Evolutionary conservation across 306 rosid genomes (phyloP).

Genomic region (cucumber (Cucumis sativus)): Cucumber_9930_V3 NC_026658.2:24375501-24376000

Average conservation of each 20-base stretch:
- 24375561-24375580: background rate
- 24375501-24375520: conserved; percentile 33
- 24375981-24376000: no score
- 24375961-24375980: no score
- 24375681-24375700: conserved; percentile 44
- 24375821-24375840: no score
- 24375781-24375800: conserved; percentile 18
- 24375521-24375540: conserved; percentile 20
- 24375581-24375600: conserved; percentile 46
- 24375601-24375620: conserved; percentile 29
- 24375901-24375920: no score
- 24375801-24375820: no score
- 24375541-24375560: conserved; percentile 49
- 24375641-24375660: conserved; percentile 32
- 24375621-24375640: conserved; percentile 66
- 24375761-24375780: conserved; percentile 43
- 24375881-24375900: no score
- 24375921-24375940: no score
- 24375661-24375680: conserved; percentile 48
- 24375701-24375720: conserved; percentile 47
- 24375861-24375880: no score
- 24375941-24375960: no score
- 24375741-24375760: conserved; percentile 24
- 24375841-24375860: no score
- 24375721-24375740: conserved; percentile 61